Conservation (phyloP, 2,329 filamentous ascomycete genomes). For the Penicillium sp. region DNA sequence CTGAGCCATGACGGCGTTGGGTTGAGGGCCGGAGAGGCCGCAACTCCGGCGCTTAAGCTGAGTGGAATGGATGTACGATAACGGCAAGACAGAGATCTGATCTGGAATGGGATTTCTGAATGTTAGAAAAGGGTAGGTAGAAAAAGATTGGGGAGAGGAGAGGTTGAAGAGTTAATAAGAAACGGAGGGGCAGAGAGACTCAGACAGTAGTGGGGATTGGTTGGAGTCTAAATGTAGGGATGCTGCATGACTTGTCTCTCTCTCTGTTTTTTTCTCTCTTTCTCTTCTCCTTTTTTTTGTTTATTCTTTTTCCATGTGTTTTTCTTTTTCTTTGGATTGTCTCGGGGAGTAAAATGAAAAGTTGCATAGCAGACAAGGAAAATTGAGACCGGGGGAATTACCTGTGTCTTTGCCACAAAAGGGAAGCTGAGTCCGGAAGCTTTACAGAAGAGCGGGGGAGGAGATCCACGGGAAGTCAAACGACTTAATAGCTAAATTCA, state of each 20-base stretch:
- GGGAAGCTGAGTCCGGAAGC: neutral
- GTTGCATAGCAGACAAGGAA: neutral
- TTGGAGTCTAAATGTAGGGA: constrained; percentile 11
- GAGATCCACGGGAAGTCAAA: neutral
- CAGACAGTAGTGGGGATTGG: constrained; percentile 5
- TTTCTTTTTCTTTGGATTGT: neutral
- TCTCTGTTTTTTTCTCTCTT: neutral
- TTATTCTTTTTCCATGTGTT: neutral
- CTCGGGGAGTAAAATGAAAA: neutral
- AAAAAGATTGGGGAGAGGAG: constrained; percentile 1
- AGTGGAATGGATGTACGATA: constrained; percentile 46
- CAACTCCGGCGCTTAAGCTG: constrained; percentile 29
- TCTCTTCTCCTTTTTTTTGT: neutral
- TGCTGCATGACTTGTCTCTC: constrained; percentile 4
- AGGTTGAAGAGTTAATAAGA: neutral
- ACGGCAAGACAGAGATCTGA: constrained; percentile 26
- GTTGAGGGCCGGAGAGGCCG: constrained; percentile 28
- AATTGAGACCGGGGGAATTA: neutral
- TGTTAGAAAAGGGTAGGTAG: constrained; percentile 13
- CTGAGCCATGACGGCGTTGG: constrained; percentile 60
- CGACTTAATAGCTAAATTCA: neutral
- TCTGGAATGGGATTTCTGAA: neutral
- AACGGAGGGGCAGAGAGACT: constrained; percentile 7
- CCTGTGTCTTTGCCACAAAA: constrained; percentile 1
- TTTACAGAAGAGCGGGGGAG: neutral